Conservation (phyloP, 176 grass and related monocot species). For the Zizania latifolia region DNA sequence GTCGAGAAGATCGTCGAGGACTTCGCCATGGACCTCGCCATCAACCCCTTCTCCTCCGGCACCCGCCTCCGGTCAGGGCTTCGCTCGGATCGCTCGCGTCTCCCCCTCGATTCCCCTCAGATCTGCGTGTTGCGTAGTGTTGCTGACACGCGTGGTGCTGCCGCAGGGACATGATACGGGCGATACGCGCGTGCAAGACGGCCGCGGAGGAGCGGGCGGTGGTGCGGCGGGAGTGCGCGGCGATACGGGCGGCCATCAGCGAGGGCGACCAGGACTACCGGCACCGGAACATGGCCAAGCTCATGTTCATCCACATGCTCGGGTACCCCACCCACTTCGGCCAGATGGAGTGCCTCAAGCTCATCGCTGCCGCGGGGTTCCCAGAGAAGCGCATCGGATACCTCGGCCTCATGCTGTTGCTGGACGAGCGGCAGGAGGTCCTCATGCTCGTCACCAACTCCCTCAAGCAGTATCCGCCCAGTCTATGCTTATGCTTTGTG, state of each 20-base stretch:
- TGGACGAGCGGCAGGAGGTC: slow-evolving; percentile 99
- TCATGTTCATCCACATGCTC: slow-evolving; percentile 99
- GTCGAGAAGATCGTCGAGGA: slow-evolving; percentile 44
- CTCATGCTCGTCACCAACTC: slow-evolving; percentile 99
- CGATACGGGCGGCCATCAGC: slow-evolving; percentile 95
- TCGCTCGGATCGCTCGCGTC: not conserved
- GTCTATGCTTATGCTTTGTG: slow-evolving; percentile 3
- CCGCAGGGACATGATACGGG: slow-evolving; percentile 92
- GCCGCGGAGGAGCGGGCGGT: slow-evolving; percentile 97
- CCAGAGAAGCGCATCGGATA: slow-evolving; percentile 99
- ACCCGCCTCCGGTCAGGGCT: slow-evolving; percentile 81
- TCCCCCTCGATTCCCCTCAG: not conserved
- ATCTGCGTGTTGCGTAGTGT: slow-evolving; percentile 22
- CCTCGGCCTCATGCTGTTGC: slow-evolving; percentile 88
- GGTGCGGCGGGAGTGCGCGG: slow-evolving; percentile 95
- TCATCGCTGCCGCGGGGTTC: slow-evolving; percentile 92
- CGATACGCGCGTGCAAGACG: slow-evolving; percentile 96
- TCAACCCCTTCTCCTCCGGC: slow-evolving; percentile 98
- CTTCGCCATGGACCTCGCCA: slow-evolving; percentile 57
- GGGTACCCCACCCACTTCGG: slow-evolving; percentile 99
- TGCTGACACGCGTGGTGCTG: not conserved
- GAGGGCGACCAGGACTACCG: slow-evolving; percentile 89
- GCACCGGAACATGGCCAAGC: slow-evolving; percentile 94
- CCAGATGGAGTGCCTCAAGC: slow-evolving; percentile 99
- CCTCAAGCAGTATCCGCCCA: slow-evolving; percentile 91